Base-by-base conservation (phyloP, 192 early-diverging fungal species). In the Chytriomyces confervae region DNA sequence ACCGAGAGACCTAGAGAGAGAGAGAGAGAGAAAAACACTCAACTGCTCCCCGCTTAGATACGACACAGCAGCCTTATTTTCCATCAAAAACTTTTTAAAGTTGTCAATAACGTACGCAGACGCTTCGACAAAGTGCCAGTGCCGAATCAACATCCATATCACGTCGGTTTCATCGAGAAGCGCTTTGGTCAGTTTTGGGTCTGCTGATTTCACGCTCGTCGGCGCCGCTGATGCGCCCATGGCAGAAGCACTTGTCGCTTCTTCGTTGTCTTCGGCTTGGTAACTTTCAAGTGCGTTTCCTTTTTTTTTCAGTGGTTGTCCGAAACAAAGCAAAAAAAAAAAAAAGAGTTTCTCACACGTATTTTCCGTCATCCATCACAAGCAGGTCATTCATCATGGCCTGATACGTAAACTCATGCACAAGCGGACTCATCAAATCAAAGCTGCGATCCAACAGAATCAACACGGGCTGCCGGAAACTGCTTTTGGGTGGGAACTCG, bases 381-480 rank as follows among this genome's bases (percentile, higher is more conserved):
- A 99, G 79, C 75, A 99, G 83, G 81, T 99, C 98, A 72, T 96
- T 91, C 65, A 94, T 90, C 96, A 98, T 98, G 2, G 98, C 96
- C 82, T 99, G 97, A 77, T 99, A 99, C 0, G 98, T 98, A 74
- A 99, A 98, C 82, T 99, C 98, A 84, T 99, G 97, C 48, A 98
- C 82, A 6, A 98, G 88, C 6, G 98, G 96, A 5, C 94, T 89
- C 71, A 92, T 90, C 61, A 93, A 88, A 82, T 99, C 98, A 57
- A 97, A 89, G 2, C 93, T 92, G 67, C 98, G 91, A 78, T 99
- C 98, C 29, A 94, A 79, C 77, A 99, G 90, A 48, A 99, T 89
- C 46, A 98, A 79, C 43, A 95, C 91, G 20, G 94, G 91, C 36
- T 87, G 94, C 50, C 83, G 76, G 79, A 84, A 80, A 7, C 60